These are phyloP conservation scores for Pseudomonodictys pantanalensis DNA, from an alignment of 495 filamentous ascomycete species.

Conservation along the genomic window DNA sequence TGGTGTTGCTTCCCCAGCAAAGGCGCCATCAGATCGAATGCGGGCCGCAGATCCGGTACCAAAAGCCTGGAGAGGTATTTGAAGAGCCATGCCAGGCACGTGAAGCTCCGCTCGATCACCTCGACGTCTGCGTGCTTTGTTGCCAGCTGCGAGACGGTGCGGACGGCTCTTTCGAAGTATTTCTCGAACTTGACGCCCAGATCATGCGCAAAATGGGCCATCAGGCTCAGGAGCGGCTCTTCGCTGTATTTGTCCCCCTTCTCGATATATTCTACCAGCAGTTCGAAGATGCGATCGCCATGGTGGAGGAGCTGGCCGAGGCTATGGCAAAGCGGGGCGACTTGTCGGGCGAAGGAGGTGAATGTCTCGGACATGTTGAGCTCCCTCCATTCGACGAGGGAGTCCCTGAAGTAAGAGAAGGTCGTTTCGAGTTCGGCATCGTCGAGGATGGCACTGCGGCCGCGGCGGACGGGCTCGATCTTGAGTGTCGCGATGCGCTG, in stretches of 20 bases:
- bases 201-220: slow-evolving; percentile 90
- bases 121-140: slow-evolving; percentile 65
- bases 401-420: slow-evolving; percentile 76
- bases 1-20: slow-evolving; percentile 79
- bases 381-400: slow-evolving; percentile 83
- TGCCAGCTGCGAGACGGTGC: slow-evolving; percentile 62
- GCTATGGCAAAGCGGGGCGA: slow-evolving; percentile 76
- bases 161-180: slow-evolving; percentile 70
- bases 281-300: slow-evolving; percentile 75
- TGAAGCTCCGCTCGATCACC: slow-evolving; percentile 95
- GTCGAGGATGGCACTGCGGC: slow-evolving; percentile 77
- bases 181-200: slow-evolving; percentile 84
- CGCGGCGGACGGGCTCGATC: slow-evolving; percentile 86
- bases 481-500: slow-evolving; percentile 88
- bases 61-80: slow-evolving; percentile 89
- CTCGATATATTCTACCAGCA: slow-evolving; percentile 74
- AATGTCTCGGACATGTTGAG: slow-evolving; percentile 83
- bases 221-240: slow-evolving; percentile 78
- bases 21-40: slow-evolving; percentile 77
- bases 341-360: slow-evolving; percentile 66
- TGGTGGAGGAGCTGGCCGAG: slow-evolving; percentile 88
- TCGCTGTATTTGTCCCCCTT: slow-evolving; percentile 69
- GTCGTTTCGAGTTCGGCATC: slow-evolving; percentile 63
- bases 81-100: slow-evolving; percentile 89
- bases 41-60: slow-evolving; percentile 77